phyloP scores from a whole-genome alignment of 2,329 filamentous ascomycete genomes.

The Fusarium sp. region DNA sequence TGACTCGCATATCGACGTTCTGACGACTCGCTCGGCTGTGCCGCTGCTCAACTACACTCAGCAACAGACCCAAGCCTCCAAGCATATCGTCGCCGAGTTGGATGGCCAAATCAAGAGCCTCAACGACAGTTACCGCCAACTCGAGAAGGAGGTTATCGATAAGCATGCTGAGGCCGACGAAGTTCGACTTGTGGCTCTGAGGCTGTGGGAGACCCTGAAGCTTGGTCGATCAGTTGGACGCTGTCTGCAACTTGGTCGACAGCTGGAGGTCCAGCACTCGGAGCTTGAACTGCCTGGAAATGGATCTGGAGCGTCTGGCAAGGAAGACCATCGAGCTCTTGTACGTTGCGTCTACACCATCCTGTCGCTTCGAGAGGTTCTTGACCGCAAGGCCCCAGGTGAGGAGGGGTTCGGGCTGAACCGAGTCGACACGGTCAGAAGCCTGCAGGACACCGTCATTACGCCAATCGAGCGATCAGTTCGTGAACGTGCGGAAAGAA shows the following conservation, averaged over 20 bases:
- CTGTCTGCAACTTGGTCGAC: constrained; percentile 83
- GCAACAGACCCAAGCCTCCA: constrained; percentile 78
- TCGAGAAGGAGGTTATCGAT: constrained; percentile 87
- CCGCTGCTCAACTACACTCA: constrained; percentile 84
- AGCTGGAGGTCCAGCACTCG: constrained; percentile 86
- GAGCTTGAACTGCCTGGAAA: constrained; percentile 61
- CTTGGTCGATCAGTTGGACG: constrained; percentile 81
- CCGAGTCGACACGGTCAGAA: constrained; percentile 77
- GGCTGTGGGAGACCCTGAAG: constrained; percentile 83
- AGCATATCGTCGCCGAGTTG: constrained; percentile 78
- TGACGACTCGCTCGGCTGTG: constrained; percentile 86
- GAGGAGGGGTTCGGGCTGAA: constrained; percentile 84
- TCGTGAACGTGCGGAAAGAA: constrained; percentile 79
- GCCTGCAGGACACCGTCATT: constrained; percentile 76
- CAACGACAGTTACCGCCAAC: constrained; percentile 84
- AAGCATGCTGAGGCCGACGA: constrained; percentile 89
- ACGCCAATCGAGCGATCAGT: constrained; percentile 79
- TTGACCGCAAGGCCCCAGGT: constrained; percentile 74
- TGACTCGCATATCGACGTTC: constrained; percentile 91
- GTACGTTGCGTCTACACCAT: constrained; percentile 86
- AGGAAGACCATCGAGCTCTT: constrained; percentile 81
- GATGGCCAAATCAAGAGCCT: constrained; percentile 84
- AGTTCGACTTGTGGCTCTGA: constrained; percentile 79
- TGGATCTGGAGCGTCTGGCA: constrained; percentile 50
- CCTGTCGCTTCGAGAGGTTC: constrained; percentile 78